Conservation (phyloP, 2,329 filamentous ascomycete species). For the Kalmusia sp. region DNA sequence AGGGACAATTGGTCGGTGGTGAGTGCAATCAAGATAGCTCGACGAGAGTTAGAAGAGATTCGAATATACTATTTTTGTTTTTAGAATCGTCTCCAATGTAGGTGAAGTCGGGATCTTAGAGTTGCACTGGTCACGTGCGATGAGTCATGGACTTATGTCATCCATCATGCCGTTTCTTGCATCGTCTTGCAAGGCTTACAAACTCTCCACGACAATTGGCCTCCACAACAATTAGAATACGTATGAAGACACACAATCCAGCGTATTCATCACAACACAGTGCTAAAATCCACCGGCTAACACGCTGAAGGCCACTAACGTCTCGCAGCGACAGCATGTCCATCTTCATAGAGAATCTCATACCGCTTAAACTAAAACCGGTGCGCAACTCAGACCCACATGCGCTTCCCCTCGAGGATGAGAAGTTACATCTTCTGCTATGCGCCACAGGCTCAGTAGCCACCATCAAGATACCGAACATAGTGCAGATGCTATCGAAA, state of each 20-base stretch:
- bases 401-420: constrained; percentile 36
- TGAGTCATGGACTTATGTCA: too few species aligned
- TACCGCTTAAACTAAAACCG: constrained; percentile 35
- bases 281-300: not conserved
- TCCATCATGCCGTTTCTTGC: too few species aligned
- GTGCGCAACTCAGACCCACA: constrained; percentile 28
- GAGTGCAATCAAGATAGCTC: too few species aligned
- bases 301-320: not conserved
- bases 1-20: too few species aligned
- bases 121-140: too few species aligned
- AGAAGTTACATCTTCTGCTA: constrained; percentile 65
- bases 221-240: constrained; percentile 5
- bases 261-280: not conserved
- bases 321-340: constrained; percentile 25
- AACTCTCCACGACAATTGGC: not conserved
- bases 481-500: constrained; percentile 61
- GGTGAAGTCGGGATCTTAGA: too few species aligned
- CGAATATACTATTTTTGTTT: too few species aligned
- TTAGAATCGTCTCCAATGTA: too few species aligned
- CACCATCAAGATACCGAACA: constrained; percentile 74
- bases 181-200: too few species aligned
- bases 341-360: constrained; percentile 30
- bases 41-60: too few species aligned
- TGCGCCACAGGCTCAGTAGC: constrained; percentile 79
- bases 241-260: not conserved